Conservation (phyloP, 495 filamentous ascomycete genomes). For the Aspergillus affinis region DNA sequence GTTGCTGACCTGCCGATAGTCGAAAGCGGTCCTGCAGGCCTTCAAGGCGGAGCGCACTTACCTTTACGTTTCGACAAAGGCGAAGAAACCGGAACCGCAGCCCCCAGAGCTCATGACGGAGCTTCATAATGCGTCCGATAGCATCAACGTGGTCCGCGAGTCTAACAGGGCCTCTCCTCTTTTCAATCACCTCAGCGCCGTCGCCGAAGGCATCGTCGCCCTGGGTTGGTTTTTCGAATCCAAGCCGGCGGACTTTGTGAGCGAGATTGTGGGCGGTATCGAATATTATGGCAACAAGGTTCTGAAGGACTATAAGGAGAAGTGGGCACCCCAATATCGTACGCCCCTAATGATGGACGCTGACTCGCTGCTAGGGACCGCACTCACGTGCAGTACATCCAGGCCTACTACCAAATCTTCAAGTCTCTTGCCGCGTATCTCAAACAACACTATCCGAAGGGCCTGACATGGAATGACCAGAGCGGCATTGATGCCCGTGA, state of each 20-base stretch:
- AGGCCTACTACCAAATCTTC: conserved; percentile 85
- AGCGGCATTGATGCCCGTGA: conserved; percentile 72
- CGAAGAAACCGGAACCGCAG: conserved; percentile 81
- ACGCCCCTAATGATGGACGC: background rate
- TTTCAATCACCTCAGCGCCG: conserved; percentile 76
- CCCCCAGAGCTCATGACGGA: conserved; percentile 75
- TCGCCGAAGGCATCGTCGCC: conserved; percentile 84
- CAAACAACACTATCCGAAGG: conserved; percentile 73
- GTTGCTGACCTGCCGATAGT: conserved; percentile 35
- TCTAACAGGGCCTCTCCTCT: conserved; percentile 67
- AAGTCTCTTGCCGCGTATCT: conserved; percentile 76
- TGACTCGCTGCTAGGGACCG: conserved; percentile 55
- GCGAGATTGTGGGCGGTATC: conserved; percentile 72
- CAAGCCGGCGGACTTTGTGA: conserved; percentile 79
- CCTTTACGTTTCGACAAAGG: conserved; percentile 82
- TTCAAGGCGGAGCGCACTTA: conserved; percentile 86
- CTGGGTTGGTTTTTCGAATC: conserved; percentile 82
- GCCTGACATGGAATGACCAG: conserved; percentile 84
- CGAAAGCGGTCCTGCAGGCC: conserved; percentile 58
- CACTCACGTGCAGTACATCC: conserved; percentile 80
- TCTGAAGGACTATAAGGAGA: conserved; percentile 84
- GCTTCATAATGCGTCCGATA: conserved; percentile 73
- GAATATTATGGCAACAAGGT: conserved; percentile 93
- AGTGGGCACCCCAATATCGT: conserved; percentile 54
- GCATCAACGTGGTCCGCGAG: conserved; percentile 75